Base-by-base conservation (phyloP, 2,329 filamentous ascomycete genomes). In the Cucurbitaria berberidis region DNA sequence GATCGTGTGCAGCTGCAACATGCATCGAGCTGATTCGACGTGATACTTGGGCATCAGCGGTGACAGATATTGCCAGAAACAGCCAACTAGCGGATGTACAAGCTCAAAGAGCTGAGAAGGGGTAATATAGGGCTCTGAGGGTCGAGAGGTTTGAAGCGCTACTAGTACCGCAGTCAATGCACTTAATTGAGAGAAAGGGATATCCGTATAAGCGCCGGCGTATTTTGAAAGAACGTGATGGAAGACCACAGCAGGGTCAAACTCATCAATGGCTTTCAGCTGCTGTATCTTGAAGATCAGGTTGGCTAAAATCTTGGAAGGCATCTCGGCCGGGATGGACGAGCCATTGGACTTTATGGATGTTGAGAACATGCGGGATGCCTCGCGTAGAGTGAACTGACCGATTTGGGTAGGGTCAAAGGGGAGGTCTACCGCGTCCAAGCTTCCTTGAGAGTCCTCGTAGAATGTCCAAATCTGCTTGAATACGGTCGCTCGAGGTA, bases 31-130 rank as follows among this genome's bases (percentile, higher is more conserved):
- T 16, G 92, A 88, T 77, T 99, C 96, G 27, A 99, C 93, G 68
- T 98, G 95, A 62, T 93, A 96, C 69, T 96, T 96, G 0, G 93
- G 92, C 57, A 88, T 87, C 11, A 87, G 82, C n/a, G 90, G 88
- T 0, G 91, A 90, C 34, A 99, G 77, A 66, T 90, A 91, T 5
- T 79, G 74, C 95, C 95, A 99, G 0, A 93, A 82, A 50, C 88
- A 84, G 1, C 80, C 80, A 15, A 95, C 86, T 19, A 98, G 77
- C 24, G 84, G 81, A 18, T 85, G 81, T 5, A 93, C 84, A 8
- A 96, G 76, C 49, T 78, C 81, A 49, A 81, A 88, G 44, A 88
- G 69, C 21, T 86, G 81, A n/a, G 75, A 66, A 15, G 55, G 40
- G 35, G 62, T 41, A 45, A 76, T 63, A 29, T 69, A 74, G 6